Evolutionary conservation across 176 grass and related monocot genomes (phyloP).

Genomic region (Cymbopogon citratus): DNA sequence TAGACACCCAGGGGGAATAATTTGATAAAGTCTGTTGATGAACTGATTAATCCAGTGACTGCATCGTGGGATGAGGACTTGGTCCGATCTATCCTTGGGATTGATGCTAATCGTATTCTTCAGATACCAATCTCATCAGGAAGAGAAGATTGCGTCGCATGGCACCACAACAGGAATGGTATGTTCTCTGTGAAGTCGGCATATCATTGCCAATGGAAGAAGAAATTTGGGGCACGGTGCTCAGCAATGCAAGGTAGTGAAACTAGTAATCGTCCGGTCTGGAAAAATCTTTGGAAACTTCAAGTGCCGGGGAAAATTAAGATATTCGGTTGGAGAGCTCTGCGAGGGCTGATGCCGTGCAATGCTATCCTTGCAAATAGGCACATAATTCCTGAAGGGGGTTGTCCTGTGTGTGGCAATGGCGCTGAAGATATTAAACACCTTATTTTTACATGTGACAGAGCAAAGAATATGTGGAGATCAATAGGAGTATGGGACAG

Average conservation of each 20-base stretch:
- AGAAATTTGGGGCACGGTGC: not conserved
- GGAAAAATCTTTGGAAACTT: not conserved
- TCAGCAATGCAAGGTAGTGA: too few species aligned
- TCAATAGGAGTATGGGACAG: not conserved
- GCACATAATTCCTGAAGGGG: not conserved
- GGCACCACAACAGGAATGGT: not conserved
- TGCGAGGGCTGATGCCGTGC: not conserved
- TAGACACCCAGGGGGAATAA: too few species aligned
- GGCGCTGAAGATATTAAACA: not conserved
- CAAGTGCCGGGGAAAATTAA: not conserved
- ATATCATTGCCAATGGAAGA: not conserved
- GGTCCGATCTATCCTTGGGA: too few species aligned
- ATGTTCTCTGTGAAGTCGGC: not conserved
- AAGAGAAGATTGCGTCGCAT: not conserved
- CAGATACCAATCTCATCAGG: too few species aligned
- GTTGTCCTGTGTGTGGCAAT: not conserved
- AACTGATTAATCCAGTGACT: too few species aligned
- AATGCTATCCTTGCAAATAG: not conserved
- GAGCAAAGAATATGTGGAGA: not conserved
- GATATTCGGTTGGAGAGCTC: not conserved
- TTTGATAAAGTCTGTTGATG: too few species aligned
- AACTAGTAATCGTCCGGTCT: not conserved
- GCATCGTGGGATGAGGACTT: too few species aligned
- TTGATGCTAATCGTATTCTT: too few species aligned
- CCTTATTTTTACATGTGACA: not conserved